Evolutionary conservation across 345 rosid species (phyloP).

Genomic region (Dipteronia sinensis): DNA sequence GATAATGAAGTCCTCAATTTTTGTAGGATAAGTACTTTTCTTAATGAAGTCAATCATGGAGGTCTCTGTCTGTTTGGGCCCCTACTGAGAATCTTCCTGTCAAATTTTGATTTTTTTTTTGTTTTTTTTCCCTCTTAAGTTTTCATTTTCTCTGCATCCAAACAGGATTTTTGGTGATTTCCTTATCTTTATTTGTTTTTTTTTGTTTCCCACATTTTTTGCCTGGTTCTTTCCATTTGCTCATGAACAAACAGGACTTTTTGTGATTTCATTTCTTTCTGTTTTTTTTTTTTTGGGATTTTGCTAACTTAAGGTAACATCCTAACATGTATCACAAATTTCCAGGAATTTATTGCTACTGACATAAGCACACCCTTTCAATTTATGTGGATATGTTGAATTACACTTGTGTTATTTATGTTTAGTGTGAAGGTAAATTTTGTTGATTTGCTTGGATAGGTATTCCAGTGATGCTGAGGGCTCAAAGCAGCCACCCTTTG

Average conservation of each 20-base stretch:
- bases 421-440: neutral
- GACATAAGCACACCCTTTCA: neutral
- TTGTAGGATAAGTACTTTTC: neutral
- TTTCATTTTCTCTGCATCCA: constrained; percentile 6
- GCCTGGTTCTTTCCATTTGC: neutral
- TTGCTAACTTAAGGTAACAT: constrained; percentile 4
- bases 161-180: constrained; percentile 1
- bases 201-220: neutral
- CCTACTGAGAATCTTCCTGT: constrained; percentile 15
- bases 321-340: neutral
- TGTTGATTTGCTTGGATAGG: constrained; percentile 35
- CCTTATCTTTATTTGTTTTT: neutral
- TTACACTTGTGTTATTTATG: neutral
- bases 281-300: neutral
- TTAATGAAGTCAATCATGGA: constrained; percentile 23
- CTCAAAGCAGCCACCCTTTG: constrained; percentile 73
- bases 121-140: neutral
- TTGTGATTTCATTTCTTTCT: constrained; percentile 7
- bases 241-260: neutral
- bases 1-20: neutral
- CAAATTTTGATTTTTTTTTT: neutral
- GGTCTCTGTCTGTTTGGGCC: constrained; percentile 31
- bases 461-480: constrained; percentile 55
- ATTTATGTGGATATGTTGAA: neutral
- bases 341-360: neutral